phyloP scores from a whole-genome alignment of 352 stramenopile genomes.

The Phytopythium chamaehyphon region DNA sequence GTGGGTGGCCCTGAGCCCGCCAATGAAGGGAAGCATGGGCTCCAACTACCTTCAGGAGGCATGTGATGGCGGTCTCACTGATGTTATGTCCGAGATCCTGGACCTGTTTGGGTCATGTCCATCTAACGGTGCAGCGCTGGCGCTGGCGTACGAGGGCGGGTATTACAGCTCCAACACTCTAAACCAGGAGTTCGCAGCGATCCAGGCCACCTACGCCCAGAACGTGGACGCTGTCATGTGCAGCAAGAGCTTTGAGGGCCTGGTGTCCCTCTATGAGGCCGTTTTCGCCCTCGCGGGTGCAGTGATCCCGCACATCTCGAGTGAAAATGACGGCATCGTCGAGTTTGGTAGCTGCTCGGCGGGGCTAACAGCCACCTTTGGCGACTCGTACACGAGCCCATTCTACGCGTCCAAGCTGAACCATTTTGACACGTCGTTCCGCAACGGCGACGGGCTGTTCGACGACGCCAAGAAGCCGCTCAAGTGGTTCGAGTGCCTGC shows the following conservation, averaged over 20 bases:
- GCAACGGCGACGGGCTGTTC: slow-evolving; percentile 50
- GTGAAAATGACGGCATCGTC: slow-evolving; percentile 40
- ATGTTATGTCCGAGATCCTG: slow-evolving; percentile 22
- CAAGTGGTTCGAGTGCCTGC: slow-evolving; percentile 68
- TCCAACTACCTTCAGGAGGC: slow-evolving; percentile 32
- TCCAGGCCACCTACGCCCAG: slow-evolving; percentile 23
- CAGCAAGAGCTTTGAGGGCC: slow-evolving; percentile 27
- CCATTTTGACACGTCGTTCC: slow-evolving; percentile 54
- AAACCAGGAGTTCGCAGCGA: slow-evolving; percentile 21
- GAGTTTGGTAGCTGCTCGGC: slow-evolving; percentile 44
- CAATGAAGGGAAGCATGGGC: slow-evolving; percentile 43
- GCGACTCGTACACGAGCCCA: slow-evolving; percentile 24
- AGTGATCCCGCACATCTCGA: slow-evolving; percentile 24
- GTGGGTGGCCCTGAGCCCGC: slow-evolving; percentile 37
- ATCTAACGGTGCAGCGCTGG: slow-evolving; percentile 15
- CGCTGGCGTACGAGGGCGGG: slow-evolving; percentile 33
- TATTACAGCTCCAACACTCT: slow-evolving; percentile 12
- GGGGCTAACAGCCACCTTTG: slow-evolving; percentile 27
- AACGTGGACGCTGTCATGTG: slow-evolving; percentile 37
- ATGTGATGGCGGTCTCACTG: slow-evolving; percentile 17
- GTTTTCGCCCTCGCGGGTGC: slow-evolving; percentile 24
- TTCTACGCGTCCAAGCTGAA: slow-evolving; percentile 52
- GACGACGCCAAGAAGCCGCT: slow-evolving; percentile 45
- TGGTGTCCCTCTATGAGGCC: slow-evolving; percentile 30
- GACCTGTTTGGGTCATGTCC: slow-evolving; percentile 35